Base-by-base conservation (phyloP, 441 rosid genomes). In the Lepidium campestre region DNA sequence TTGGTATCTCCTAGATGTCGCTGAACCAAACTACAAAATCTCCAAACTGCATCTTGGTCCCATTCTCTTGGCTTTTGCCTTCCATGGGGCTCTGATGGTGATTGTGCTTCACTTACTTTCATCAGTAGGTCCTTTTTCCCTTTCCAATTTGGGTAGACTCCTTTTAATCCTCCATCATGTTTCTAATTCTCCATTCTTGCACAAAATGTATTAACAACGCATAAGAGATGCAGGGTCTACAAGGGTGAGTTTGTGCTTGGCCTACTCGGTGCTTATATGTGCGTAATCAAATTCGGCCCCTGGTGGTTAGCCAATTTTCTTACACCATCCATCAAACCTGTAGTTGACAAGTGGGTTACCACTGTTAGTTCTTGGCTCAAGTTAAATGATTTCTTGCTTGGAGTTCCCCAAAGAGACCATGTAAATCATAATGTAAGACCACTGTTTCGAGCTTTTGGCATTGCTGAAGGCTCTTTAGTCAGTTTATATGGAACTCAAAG, bases 391-490 rank as follows among this genome's bases (percentile, higher is more conserved):
- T 72, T 40, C 61, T 65, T 72, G 71, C 61, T 57, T 12, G 41
- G 23, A 45, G 62, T 44, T 10, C 74, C 74, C 13, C 34, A 9
- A 42, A 27, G n/a, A 54, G 63, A 44, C 35, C 15, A 9, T n/a
- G 50, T 22, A 17, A 54, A 48, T 27, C 42, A 17, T 11, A 49
- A 48, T 41, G 25, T 8, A 47, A 57, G 54, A 40, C 71, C 39
- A 12, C 1, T n/a, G 31, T 2, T 22, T 29, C 70, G 25, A 55
- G 4, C 15, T 4, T 55, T 55, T 55, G 18, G 17, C 54, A 2
- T 72, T 37, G 66, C 66, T 40, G 75, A 72, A 72, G 71, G 71
- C 39, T 65, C 66, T 65, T 40, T 65, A 31, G 66, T 71, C 47
- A 39, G 0, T 47, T 57, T 40, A 10, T 9, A 40, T 71, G 60